These are phyloP conservation scores for Aspergillus calidoustus DNA, from an alignment of 2,329 filamentous ascomycete genomes.

Conservation along the genomic window DNA sequence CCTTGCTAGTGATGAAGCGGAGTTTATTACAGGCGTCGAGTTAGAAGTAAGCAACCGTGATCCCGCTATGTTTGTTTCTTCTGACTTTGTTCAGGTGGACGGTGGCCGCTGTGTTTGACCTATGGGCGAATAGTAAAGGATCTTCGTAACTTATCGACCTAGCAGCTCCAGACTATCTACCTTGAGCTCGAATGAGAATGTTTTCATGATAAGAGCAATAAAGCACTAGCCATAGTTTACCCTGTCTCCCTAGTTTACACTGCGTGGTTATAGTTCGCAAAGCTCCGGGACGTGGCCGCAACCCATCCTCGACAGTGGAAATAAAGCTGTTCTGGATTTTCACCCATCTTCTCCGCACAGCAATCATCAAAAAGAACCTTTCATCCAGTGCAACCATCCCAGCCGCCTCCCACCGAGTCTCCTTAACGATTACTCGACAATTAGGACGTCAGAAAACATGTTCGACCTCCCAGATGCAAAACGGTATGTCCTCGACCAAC, in stretches of 20 bases:
- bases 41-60: constrained; percentile 54
- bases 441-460: constrained; percentile 28
- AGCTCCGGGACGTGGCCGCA: constrained; percentile 25
- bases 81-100: constrained; percentile 22
- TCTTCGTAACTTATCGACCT: background rate
- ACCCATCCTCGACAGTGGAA: background rate
- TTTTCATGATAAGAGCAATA: too few species aligned
- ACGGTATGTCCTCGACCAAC: constrained; percentile 31
- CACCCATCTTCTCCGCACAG: constrained; percentile 3
- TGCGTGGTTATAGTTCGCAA: background rate
- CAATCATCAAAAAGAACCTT: constrained; percentile 13
- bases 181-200: too few species aligned
- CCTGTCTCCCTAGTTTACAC: too few species aligned
- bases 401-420: background rate
- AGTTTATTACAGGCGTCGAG: constrained; percentile 70
- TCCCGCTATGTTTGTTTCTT: background rate
- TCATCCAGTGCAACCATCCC: background rate
- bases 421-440: background rate
- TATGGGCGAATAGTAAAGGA: background rate
- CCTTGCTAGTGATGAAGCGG: constrained; percentile 69
- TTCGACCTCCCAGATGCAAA: constrained; percentile 44
- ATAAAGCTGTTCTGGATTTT: constrained; percentile 4
- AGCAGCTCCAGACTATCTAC: background rate
- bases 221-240: too few species aligned
- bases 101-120: constrained; percentile 27